Base-by-base conservation (phyloP, 1,284 basidiomycete species). In the Naganishia sp. region DNA sequence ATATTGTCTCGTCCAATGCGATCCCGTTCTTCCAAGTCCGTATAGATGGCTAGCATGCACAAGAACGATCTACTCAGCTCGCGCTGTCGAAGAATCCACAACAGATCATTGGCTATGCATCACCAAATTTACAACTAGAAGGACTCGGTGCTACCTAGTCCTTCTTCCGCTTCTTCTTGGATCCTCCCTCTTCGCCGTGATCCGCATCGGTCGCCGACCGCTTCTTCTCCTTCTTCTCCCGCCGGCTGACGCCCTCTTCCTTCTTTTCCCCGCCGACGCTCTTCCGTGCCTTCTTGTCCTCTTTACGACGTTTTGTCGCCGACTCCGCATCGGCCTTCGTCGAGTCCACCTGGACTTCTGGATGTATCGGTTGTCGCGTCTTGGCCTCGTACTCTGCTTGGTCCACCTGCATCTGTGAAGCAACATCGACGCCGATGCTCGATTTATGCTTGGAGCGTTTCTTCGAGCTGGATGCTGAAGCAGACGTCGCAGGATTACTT, bases 81-180 rank as follows among this genome's bases (percentile, higher is more conserved):
- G 35, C 45, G 45, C 45, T 47, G 18, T 23, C 17, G 18, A n/a
- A 17, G 45, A n/a, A 13, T n/a, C 49, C 23, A 53, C 43, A 17
- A 18, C 25, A 53, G 35, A 43, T 53, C n/a, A n/a, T 43, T 35
- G 32, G 54, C 42, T 54, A 47, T 18, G 6, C 35, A 42, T 32
- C 21, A 18, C 35, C 35, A 49, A 11, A 49, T 49, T 11, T 21
- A 49, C 47, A 49, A 49, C 21, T 10, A 17, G 25, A 46, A 13
- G 31, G 4, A 25, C 43, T n/a, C 42, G 28, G 23, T 15, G 21
- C 41, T 1, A 31, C 32, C 51, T 66, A 66, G 43, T 63, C 65
- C 83, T 75, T 84, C 82, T 67, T 75, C 68, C 67, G 71, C 68
- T 71, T 74, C 67, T 72, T 73, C 55, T 72, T 72, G 53, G 57